These are phyloP conservation scores for Chlorella sp. DNA, from an alignment of 139 green algal genomes.

Conservation along the genomic window DNA sequence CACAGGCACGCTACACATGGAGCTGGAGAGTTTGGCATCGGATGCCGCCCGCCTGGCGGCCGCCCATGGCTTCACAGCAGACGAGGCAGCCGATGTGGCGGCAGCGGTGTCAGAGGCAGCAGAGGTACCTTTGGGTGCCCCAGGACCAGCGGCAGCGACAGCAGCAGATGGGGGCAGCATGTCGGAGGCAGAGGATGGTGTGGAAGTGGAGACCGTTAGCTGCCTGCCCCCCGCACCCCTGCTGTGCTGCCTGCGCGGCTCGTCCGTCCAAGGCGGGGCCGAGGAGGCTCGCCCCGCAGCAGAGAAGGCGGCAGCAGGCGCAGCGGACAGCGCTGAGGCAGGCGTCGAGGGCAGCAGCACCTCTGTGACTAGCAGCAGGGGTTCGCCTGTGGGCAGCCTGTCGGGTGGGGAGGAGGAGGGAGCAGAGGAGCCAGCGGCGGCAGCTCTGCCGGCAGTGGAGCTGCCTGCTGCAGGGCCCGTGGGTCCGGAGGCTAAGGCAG, in stretches of 20 bases:
- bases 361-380: too few relatives aligned
- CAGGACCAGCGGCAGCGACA: background rate
- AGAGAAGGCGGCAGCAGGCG: background rate
- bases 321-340: background rate
- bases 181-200: background rate
- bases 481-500: background rate
- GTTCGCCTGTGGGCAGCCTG: too few relatives aligned
- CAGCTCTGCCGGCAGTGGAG: background rate
- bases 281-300: background rate
- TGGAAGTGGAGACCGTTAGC: background rate
- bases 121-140: background rate
- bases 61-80: background rate
- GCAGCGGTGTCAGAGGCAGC: slow-evolving; percentile 8
- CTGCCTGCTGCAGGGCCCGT: background rate
- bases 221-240: too few relatives aligned
- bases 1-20: background rate
- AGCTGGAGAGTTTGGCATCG: slow-evolving; percentile 14
- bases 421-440: background rate
- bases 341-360: too few relatives aligned
- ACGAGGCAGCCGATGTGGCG: slow-evolving; percentile 12
- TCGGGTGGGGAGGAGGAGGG: too few relatives aligned
- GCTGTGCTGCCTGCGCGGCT: too few relatives aligned
- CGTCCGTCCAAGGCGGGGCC: too few relatives aligned
- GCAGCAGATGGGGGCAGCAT: background rate
- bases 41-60: slow-evolving; percentile 8